phyloP scores from a whole-genome alignment of 2,329 filamentous ascomycete genomes.

The Botrytis fragariae region DNA sequence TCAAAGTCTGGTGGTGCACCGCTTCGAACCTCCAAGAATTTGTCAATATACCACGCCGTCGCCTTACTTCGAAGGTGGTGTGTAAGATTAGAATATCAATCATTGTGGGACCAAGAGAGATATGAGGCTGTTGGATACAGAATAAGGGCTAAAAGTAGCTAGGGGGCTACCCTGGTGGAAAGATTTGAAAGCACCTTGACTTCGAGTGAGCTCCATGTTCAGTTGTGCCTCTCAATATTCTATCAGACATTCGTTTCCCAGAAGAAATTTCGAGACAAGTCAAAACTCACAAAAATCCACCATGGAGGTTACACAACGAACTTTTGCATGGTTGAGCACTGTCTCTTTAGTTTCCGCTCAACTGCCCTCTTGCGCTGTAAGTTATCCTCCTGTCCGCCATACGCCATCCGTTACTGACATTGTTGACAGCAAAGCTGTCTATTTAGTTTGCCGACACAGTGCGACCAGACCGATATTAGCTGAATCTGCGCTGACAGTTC shows the following conservation, averaged over 20 bases:
- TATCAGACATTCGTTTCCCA: background rate
- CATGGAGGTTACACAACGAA: background rate
- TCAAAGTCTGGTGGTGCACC: background rate
- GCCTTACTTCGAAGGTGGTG: background rate
- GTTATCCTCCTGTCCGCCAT: background rate
- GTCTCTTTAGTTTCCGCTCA: background rate
- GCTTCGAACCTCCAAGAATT: background rate
- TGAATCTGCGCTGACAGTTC: background rate
- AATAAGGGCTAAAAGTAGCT: background rate
- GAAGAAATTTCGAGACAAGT: background rate
- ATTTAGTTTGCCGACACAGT: background rate
- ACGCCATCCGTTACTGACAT: background rate
- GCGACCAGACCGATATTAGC: background rate
- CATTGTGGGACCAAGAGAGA: background rate
- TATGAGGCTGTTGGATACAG: background rate
- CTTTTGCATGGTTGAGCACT: background rate
- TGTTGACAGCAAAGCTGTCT: background rate
- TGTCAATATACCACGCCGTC: background rate
- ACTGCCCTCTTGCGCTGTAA: background rate
- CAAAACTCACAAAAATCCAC: background rate
- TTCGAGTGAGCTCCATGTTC: background rate
- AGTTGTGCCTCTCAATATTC: background rate
- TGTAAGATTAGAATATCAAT: background rate
- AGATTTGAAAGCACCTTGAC: background rate
- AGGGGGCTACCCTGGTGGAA: background rate